These are phyloP conservation scores for Penicillium bialowiezense DNA, from an alignment of 495 filamentous ascomycete species.

Conservation along the genomic window DNA sequence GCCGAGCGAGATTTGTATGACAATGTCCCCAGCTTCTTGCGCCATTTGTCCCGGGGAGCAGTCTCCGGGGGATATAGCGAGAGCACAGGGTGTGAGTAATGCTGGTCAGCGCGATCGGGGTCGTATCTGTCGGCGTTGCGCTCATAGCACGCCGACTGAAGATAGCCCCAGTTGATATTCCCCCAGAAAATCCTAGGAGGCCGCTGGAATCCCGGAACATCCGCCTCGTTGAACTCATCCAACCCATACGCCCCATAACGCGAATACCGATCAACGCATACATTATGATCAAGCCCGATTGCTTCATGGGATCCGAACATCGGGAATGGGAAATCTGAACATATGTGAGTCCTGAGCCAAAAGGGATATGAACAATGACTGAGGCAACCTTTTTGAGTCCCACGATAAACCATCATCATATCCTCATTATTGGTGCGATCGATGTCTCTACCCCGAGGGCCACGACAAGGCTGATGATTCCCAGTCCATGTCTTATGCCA, in stretches of 20 bases:
- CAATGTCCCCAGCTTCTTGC: not conserved
- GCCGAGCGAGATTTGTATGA: conserved; percentile 50
- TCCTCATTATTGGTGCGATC: conserved; percentile 2
- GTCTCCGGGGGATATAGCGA: not conserved
- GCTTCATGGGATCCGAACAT: conserved; percentile 43
- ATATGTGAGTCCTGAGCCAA: not conserved
- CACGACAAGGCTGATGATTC: not conserved
- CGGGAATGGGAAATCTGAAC: conserved; percentile 27
- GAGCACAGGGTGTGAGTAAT: not conserved
- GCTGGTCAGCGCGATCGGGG: not conserved
- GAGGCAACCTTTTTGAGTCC: conserved; percentile 2
- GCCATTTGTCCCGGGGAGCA: no score
- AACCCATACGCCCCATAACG: conserved; percentile 48
- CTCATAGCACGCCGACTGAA: conserved; percentile 3
- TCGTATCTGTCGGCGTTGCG: not conserved
- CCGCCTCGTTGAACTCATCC: conserved; percentile 22
- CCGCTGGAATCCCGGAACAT: not conserved
- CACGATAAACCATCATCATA: conserved; percentile 4
- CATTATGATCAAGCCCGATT: conserved; percentile 32
- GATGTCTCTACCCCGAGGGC: not conserved
- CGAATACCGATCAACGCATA: conserved; percentile 47
- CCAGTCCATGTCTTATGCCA: conserved; percentile 3
- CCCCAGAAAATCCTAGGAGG: not conserved
- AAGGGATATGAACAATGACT: no score
- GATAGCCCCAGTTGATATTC: not conserved